Evolutionary conservation across 305 asterid genomes (phyloP), one percentile per base, ranked within the genome.

Genomic region (Rubia tinctorum): DNA sequence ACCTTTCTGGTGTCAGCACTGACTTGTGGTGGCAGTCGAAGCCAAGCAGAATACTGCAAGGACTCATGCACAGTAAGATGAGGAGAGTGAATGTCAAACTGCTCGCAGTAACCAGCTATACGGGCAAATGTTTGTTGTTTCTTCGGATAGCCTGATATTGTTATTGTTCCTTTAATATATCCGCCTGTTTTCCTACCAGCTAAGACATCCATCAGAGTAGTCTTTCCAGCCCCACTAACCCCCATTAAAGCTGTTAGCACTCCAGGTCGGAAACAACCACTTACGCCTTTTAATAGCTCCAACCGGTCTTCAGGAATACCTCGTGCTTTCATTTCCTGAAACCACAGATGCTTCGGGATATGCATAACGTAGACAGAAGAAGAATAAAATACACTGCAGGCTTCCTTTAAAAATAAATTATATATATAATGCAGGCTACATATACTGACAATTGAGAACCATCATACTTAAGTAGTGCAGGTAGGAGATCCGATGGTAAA

Each of bases 171-270:
- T 6, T 90, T 80, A 23, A 88, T 84, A 71, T 91, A 90, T 78
- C 99, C 97, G 9, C 97, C 95, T 2, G 96, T 94, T 85, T 94
- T 91, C 78, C 99, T 79, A 13, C 98, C 99, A 4, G 99, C 89
- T 73, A 94, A 80, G 60, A 91, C 99, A 71, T 94, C 98, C 97
- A 94, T 87, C 56, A 94, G 79, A 7, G 99, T 94, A 23, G 98
- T 94, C 82, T 94, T 94, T 49, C 98, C 98, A 13, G 99, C 97
- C 64, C 99, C 99, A 75, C 97, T 94, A 15, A 90, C 76, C 1
- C 98, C 99, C 99, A 94, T 94, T 63, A 94, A 77, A 25, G 99
- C 99, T 4, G 99, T 94, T 82, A 94, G 75, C 72, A 94, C 96
- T 40, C 98, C 98, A 15, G 98, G 98, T 80, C 97, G 81, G 66